These are phyloP conservation scores for Candida awuae DNA, from an alignment of 805 yeast genomes.

Conservation along the genomic window DNA sequence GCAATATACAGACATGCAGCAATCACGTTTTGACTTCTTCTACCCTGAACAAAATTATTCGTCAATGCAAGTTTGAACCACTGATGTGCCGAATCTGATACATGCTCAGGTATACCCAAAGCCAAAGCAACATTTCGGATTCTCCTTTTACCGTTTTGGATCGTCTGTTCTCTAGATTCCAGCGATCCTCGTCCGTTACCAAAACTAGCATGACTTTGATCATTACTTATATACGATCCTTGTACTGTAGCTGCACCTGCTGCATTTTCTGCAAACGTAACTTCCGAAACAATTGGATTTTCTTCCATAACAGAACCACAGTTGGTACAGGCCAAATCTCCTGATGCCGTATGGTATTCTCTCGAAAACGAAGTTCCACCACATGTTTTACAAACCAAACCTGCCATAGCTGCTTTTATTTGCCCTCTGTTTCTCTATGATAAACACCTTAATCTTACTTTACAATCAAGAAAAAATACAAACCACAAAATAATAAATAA, in stretches of 20 bases:
- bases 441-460: too few species aligned
- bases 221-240: slow-evolving; percentile 87
- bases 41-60: slow-evolving; percentile 91
- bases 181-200: slow-evolving; percentile 66
- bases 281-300: slow-evolving; percentile 91
- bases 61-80: slow-evolving; percentile 86
- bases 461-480: not conserved
- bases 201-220: slow-evolving; percentile 66
- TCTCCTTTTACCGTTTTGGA: slow-evolving; percentile 73
- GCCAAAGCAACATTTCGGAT: slow-evolving; percentile 75
- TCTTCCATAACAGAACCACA: slow-evolving; percentile 91
- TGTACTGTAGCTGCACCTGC: slow-evolving; percentile 94
- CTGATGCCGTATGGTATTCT: slow-evolving; percentile 51
- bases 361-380: slow-evolving; percentile 45
- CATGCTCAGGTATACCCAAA: slow-evolving; percentile 71
- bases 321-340: slow-evolving; percentile 67
- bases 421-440: too few species aligned
- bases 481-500: not conserved
- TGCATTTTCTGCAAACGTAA: slow-evolving; percentile 85
- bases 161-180: slow-evolving; percentile 84
- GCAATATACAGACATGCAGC: slow-evolving; percentile 94
- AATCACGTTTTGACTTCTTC: slow-evolving; percentile 89
- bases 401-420: too few species aligned
- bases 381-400: slow-evolving; percentile 33
- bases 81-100: slow-evolving; percentile 77